These are phyloP conservation scores for Capsicum rhomboideum DNA, from an alignment of 257 asterid species.

Conservation along the genomic window DNA sequence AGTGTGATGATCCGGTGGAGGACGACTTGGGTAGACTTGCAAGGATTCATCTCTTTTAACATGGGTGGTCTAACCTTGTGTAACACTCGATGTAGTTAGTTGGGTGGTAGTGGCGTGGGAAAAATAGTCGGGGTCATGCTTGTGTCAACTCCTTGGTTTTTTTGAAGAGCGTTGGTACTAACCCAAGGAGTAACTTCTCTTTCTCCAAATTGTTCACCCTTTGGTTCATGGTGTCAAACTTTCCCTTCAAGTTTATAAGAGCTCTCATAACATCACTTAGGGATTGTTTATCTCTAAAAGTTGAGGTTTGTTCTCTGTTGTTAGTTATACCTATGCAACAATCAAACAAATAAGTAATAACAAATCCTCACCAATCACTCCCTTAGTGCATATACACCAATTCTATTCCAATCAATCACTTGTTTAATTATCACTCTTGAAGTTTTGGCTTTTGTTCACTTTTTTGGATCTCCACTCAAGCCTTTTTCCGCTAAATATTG, in stretches of 20 bases:
- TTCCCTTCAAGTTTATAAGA: neutral
- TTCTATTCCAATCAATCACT: neutral
- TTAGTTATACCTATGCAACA: neutral
- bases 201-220: neutral
- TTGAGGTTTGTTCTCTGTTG: neutral
- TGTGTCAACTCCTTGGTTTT: neutral
- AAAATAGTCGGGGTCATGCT: neutral
- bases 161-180: neutral
- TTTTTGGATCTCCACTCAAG: no score
- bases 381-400: neutral
- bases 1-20: no score
- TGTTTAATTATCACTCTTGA: no score
- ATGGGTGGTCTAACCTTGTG: neutral
- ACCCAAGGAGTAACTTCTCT: neutral
- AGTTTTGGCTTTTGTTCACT: no score
- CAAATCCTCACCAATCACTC: neutral
- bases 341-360: no score
- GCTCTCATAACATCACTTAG: neutral
- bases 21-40: neutral
- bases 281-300: neutral
- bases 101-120: neutral
- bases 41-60: neutral
- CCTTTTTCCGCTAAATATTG: no score
- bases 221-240: neutral
- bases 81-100: neutral